Percentiles rank a stretch among this genome's conserved stretches.
These are phyloP conservation scores for Kuraishia hungarica DNA, from an alignment of 805 yeast species.

Conservation along the genomic window DNA sequence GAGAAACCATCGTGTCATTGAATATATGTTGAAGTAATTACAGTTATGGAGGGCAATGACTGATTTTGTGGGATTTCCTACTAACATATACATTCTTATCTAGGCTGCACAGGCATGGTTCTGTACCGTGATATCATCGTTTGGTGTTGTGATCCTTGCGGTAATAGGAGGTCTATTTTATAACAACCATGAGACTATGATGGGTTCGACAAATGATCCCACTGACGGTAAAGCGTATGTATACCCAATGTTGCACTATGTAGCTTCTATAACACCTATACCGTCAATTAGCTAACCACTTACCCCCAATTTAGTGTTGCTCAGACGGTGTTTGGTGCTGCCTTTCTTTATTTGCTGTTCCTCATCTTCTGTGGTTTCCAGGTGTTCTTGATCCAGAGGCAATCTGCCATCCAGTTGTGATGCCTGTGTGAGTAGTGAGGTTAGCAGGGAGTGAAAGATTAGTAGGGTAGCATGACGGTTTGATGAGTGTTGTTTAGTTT, in stretches of 20 bases:
- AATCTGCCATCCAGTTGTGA: constrained; percentile 51
- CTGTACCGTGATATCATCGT: constrained; percentile 87
- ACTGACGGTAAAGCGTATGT: constrained; percentile 78
- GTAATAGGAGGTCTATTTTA: constrained; percentile 79
- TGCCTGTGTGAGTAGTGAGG: neutral
- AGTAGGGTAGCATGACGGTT: neutral
- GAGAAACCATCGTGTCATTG: no score
- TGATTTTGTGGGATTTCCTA: neutral
- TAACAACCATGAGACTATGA: constrained; percentile 78
- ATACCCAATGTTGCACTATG: neutral
- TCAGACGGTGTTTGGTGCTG: constrained; percentile 83
- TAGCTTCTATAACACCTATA: no score
- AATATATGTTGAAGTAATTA: no score
- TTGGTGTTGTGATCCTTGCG: constrained; percentile 81
- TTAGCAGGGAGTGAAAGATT: neutral
- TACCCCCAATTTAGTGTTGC: constrained; percentile 50
- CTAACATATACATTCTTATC: neutral
- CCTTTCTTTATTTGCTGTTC: constrained; percentile 69
- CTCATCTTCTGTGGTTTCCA: constrained; percentile 90
- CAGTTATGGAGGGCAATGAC: no score
- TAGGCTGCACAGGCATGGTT: constrained; percentile 87
- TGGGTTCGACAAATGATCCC: constrained; percentile 88
- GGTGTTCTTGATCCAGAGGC: constrained; percentile 53
- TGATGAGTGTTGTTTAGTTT: neutral
- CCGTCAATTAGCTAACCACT: no score